Base-by-base conservation (phyloP, 108 stramenopile species). In the Nannochloropsis salina region DNA sequence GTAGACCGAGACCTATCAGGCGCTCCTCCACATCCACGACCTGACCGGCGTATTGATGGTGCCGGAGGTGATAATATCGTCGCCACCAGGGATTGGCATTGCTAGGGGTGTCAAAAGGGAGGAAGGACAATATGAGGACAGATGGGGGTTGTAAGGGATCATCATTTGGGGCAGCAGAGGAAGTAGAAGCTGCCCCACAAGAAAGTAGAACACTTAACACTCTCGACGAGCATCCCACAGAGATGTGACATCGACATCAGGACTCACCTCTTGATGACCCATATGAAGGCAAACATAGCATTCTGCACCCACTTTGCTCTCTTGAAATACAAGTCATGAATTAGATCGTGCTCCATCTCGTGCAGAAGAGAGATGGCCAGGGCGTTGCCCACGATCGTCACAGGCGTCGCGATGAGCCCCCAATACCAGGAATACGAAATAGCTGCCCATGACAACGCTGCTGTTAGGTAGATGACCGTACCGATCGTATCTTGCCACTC, bases 1-100 rank as follows among this genome's bases (percentile, higher is more conserved):
- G 61, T 0, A 74, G n/a, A n/a, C 61, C 61, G 20, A 74, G 61
- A n/a, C 61, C 61, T 4, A 74, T 74, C n/a, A 74, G n/a, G n/a
- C 61, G 61, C n/a, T 74, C 61, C 61, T 74, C 61, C 5, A 74
- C 61, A 2, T 74, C 61, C 4, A 74, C 61, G 20, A 74, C 61
- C 6, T 74, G 61, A 15, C 61, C 61, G 61, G 61, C 61, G n/a
- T 74, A 74, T n/a, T 74, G 61, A 74, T 74, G 61, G 8, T 74
- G 61, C 2, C 61, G 61, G 20, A 74, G n/a, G 61, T 74, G 61
- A n/a, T 74, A 74, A n/a, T 74, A 74, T 4, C 61, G 61, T n/a
- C 61, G 61, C 61, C 61, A 74, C 61, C 61, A 74, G 61, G 61
- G 61, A n/a, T 74, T 74, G 61, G 61, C 61, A n/a, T 74, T 74